These are phyloP conservation scores for Calocera viscosa DNA, from an alignment of 768 basidiomycete genomes.

Conservation along the genomic window DNA sequence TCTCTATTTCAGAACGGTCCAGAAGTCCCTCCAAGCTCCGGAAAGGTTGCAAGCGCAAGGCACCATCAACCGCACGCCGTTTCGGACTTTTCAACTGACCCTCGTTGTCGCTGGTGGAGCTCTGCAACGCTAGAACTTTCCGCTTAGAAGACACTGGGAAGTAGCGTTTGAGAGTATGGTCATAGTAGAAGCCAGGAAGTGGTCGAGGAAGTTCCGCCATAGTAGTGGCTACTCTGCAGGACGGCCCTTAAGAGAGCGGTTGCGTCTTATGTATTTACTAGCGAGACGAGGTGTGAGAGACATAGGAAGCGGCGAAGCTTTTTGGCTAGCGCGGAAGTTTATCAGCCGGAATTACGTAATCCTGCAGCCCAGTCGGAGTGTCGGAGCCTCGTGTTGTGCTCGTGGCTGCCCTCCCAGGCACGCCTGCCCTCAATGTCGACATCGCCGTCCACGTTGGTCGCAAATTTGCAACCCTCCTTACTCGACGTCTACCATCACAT, in stretches of 20 bases:
- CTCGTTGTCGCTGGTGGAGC: not conserved
- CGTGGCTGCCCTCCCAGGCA: not conserved
- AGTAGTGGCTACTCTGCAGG: not conserved
- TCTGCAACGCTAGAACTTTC: not conserved
- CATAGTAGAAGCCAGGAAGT: not conserved
- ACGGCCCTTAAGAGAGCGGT: not conserved
- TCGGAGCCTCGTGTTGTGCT: not conserved
- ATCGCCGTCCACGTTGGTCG: not conserved
- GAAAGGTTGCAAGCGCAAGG: too few relatives aligned
- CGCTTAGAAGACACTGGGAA: not conserved
- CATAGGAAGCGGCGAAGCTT: conserved; percentile 2
- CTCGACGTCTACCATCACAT: not conserved
- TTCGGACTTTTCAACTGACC: too few relatives aligned
- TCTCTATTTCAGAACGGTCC: too few relatives aligned
- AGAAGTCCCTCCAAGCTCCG: too few relatives aligned
- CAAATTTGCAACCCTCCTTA: not conserved
- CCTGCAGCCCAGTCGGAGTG: not conserved
- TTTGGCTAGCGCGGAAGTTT: conserved; percentile 5
- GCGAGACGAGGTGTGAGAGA: not conserved
- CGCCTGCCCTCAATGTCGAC: not conserved
- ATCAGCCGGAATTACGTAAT: not conserved
- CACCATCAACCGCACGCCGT: too few relatives aligned
- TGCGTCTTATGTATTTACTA: not conserved
- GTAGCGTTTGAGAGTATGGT: not conserved
- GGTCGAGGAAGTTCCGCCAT: not conserved